Conservation (phyloP, 2,329 filamentous ascomycete genomes). For the Colletotrichum acutatum region DNA sequence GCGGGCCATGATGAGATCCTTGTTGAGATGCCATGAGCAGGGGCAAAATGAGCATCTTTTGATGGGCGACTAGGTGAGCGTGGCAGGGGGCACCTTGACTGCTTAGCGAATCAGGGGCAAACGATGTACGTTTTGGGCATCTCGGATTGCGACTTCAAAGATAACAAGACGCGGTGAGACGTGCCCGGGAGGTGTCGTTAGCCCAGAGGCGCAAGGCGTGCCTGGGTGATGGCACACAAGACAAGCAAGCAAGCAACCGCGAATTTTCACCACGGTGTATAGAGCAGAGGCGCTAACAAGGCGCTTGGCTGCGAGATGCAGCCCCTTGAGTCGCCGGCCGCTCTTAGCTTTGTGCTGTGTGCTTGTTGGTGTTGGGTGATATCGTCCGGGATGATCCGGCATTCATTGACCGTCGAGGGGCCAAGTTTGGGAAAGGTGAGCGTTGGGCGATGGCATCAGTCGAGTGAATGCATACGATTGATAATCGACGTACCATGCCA, state of each 20-base stretch:
- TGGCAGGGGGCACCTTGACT: conserved; percentile 17
- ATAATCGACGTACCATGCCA: conserved; percentile 6
- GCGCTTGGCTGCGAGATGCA: conserved; percentile 15
- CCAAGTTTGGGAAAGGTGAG: not conserved
- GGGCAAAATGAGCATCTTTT: conserved; percentile 7
- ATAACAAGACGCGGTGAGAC: conserved; percentile 26
- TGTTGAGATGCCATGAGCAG: conserved; percentile 16
- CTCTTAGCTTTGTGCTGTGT: not conserved
- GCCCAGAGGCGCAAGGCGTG: not conserved
- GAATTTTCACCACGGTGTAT: not conserved
- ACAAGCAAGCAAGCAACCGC: not conserved
- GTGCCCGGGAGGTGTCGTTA: conserved; percentile 7
- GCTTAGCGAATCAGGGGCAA: conserved; percentile 18
- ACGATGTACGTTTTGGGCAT: conserved; percentile 10
- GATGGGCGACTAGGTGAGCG: conserved; percentile 4
- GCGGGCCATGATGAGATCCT: conserved; percentile 1
- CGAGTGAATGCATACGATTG: not conserved
- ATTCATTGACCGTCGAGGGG: conserved; percentile 5
- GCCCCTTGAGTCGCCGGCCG: not conserved
- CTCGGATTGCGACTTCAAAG: conserved; percentile 20
- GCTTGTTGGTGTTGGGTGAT: conserved; percentile 6
- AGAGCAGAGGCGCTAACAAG: conserved; percentile 4
- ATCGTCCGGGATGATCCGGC: conserved; percentile 7
- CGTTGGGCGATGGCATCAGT: too few relatives aligned
- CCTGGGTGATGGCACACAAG: conserved; percentile 1